Conservation (phyloP, 169 alveolate genomes). For the Toxoplasma gondii region DNA sequence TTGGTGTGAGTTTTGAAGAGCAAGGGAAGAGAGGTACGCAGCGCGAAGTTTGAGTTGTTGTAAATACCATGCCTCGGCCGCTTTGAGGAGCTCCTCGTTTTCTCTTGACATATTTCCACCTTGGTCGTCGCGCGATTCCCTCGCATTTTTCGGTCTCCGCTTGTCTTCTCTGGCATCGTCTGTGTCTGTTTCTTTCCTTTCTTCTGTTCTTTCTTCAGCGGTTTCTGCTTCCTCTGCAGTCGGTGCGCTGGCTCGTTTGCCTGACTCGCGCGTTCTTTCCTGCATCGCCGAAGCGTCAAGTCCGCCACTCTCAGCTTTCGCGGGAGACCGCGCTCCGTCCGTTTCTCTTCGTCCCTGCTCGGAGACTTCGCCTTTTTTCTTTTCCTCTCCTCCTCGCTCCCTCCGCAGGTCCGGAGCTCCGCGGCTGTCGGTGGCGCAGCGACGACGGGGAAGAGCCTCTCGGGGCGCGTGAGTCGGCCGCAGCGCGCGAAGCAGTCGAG, state of each 20-base stretch:
- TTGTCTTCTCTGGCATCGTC: background rate
- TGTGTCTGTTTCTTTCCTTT: background rate
- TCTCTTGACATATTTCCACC: background rate
- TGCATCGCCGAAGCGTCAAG: too few relatives aligned
- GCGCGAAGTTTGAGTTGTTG: background rate
- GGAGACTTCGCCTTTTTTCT: too few relatives aligned
- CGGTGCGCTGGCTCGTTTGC: background rate
- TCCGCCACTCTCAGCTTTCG: too few relatives aligned
- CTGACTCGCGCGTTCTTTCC: too few relatives aligned
- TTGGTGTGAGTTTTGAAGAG: background rate
- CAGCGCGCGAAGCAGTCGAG: background rate
- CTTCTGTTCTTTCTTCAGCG: background rate
- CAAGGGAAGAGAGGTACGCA: background rate
- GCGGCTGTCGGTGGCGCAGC: too few relatives aligned
- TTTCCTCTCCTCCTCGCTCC: too few relatives aligned
- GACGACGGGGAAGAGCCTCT: too few relatives aligned
- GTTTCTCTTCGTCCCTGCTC: too few relatives aligned
- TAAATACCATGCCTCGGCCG: background rate
- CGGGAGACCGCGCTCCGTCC: too few relatives aligned
- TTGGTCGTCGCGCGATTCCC: background rate
- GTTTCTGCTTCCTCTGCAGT: background rate
- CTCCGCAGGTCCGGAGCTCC: too few relatives aligned
- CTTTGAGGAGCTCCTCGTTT: background rate
- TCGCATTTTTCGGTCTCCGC: background rate
- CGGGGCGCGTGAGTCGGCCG: too few relatives aligned